Percentiles rank a stretch among this genome's conserved stretches.
Conservation (phyloP, 768 basidiomycete species). For the Russula lepida region DNA sequence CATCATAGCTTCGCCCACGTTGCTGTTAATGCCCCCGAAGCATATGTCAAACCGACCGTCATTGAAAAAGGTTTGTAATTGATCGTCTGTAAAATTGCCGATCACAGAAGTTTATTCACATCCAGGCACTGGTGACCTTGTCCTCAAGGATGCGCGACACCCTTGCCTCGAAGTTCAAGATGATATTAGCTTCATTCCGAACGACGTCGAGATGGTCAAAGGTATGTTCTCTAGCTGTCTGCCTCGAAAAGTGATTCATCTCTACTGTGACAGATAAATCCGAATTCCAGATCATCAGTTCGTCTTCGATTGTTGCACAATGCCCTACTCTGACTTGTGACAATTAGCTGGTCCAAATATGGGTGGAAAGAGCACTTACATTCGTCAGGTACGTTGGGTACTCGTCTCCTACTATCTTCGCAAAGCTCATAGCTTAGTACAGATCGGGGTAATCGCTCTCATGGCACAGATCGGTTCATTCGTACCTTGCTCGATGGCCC, state of each 20-base stretch:
- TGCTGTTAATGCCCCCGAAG: conserved; percentile 74
- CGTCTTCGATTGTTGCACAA: conserved; percentile 21
- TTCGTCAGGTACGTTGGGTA: conserved; percentile 57
- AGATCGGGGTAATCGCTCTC: conserved; percentile 90
- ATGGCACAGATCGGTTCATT: conserved; percentile 96
- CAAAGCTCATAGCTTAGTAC: conserved; percentile 13
- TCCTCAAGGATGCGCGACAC: conserved; percentile 83
- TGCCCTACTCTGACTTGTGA: not conserved
- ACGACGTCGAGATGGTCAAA: conserved; percentile 92
- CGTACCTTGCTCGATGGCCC: conserved; percentile 84
- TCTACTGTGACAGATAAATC: conserved; percentile 46
- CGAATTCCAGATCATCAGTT: conserved; percentile 94
- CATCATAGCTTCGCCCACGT: conserved; percentile 78
- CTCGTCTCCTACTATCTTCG: not conserved
- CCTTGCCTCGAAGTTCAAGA: conserved; percentile 97
- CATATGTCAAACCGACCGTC: conserved; percentile 82
- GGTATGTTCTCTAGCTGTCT: conserved; percentile 32
- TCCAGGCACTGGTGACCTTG: conserved; percentile 68
- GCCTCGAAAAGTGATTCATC: not conserved
- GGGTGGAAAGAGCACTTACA: conserved; percentile 98
- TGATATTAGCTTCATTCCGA: conserved; percentile 89
- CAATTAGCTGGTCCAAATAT: conserved; percentile 87
- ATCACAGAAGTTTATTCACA: not conserved
- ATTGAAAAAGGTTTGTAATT: conserved; percentile 55
- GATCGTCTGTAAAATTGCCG: not conserved